Percentiles rank a stretch among this genome's conserved stretches.
Evolutionary conservation across 2,329 filamentous ascomycete genomes (phyloP).

Genomic region (Claviceps capensis): DNA sequence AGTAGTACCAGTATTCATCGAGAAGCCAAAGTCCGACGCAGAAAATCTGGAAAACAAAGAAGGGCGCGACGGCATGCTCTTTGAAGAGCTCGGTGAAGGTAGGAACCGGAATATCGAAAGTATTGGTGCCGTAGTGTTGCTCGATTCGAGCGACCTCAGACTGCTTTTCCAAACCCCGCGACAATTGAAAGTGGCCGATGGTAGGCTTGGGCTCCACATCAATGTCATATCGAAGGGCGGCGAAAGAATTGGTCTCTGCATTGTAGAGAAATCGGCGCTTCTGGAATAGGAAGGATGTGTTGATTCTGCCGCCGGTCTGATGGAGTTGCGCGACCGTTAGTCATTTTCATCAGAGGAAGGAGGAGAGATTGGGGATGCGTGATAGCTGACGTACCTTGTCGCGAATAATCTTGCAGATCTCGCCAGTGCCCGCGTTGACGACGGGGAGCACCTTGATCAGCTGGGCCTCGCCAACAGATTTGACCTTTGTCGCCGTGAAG

Average conservation of each 20-base stretch:
- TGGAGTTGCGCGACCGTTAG: background rate
- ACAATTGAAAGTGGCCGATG: conserved; percentile 66
- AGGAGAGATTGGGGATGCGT: background rate
- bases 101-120: conserved; percentile 94
- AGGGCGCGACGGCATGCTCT: conserved; percentile 94
- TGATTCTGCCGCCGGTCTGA: conserved; percentile 58
- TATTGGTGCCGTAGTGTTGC: conserved; percentile 90
- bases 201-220: conserved; percentile 73
- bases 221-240: conserved; percentile 69
- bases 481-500: conserved; percentile 66
- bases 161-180: conserved; percentile 57
- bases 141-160: conserved; percentile 68
- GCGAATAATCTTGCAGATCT: conserved; percentile 70
- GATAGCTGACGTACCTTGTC: conserved; percentile 43
- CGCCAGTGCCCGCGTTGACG: conserved; percentile 75
- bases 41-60: conserved; percentile 99
- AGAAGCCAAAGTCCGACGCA: conserved; percentile 97
- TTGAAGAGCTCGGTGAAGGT: conserved; percentile 93
- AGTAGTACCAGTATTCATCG: conserved; percentile 99
- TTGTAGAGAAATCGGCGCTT: conserved; percentile 92
- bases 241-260: conserved; percentile 57
- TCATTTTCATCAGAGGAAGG: background rate
- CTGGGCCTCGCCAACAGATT: conserved; percentile 56
- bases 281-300: conserved; percentile 86
- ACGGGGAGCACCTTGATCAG: conserved; percentile 88